Percentiles rank a stretch among this genome's conserved stretches.
These are phyloP conservation scores for Tetracladium maxilliforme DNA, from an alignment of 2,329 filamentous ascomycete species.

Conservation along the genomic window DNA sequence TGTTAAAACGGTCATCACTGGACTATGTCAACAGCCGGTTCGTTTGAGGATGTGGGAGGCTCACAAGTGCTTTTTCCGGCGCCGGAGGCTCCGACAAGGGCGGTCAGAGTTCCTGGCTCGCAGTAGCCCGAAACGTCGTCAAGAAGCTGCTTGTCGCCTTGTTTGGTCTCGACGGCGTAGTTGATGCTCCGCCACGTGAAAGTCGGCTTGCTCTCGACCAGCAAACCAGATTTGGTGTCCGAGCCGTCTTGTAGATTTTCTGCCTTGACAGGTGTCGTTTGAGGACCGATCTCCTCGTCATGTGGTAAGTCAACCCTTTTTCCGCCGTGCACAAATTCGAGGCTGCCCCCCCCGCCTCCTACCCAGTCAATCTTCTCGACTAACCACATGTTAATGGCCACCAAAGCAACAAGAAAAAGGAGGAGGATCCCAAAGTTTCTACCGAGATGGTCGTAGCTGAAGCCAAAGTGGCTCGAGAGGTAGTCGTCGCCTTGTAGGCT, in stretches of 20 bases:
- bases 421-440: slow-evolving; percentile 53
- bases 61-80: slow-evolving; percentile 81
- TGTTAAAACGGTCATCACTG: slow-evolving; percentile 68
- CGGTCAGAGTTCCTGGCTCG: slow-evolving; percentile 55
- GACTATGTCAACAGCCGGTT: slow-evolving; percentile 85
- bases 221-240: slow-evolving; percentile 17
- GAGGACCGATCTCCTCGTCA: slow-evolving; percentile 27
- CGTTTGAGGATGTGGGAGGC: too few relatives aligned
- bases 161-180: slow-evolving; percentile 64
- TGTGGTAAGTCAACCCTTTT: slow-evolving; percentile 60
- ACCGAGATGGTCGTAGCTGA: slow-evolving; percentile 44
- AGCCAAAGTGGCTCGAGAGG: slow-evolving; percentile 34
- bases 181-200: slow-evolving; percentile 66
- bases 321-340: slow-evolving; percentile 56
- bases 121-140: slow-evolving; percentile 62
- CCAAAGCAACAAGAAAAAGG: slow-evolving; percentile 44
- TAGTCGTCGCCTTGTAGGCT: slow-evolving; percentile 42
- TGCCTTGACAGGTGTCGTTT: slow-evolving; percentile 16
- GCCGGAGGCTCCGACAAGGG: slow-evolving; percentile 57
- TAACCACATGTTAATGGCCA: too few relatives aligned
- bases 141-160: slow-evolving; percentile 48
- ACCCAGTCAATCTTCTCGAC: slow-evolving; percentile 46
- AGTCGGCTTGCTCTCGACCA: slow-evolving; percentile 53
- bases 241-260: slow-evolving; percentile 13
- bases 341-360: slow-evolving; percentile 39